These are phyloP conservation scores for Neonectria magnoliae DNA, from an alignment of 2,329 filamentous ascomycete species.

Conservation along the genomic window DNA sequence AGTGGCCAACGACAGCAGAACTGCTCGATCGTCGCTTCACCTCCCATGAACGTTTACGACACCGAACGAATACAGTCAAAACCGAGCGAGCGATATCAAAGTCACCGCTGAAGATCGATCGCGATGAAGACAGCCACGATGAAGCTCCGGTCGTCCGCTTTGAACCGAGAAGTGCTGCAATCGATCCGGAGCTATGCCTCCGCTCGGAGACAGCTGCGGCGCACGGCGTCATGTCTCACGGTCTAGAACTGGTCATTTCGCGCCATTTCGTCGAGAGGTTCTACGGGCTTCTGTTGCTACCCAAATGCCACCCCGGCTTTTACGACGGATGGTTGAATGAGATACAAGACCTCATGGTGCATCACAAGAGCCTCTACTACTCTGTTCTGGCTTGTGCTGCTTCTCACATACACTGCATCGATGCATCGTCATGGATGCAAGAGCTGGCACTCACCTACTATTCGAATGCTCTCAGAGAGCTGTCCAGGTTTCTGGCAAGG, in stretches of 20 bases:
- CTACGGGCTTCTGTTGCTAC: constrained; percentile 38
- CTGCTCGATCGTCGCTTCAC: constrained; percentile 30
- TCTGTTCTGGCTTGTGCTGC: constrained; percentile 43
- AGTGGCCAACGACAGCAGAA: constrained; percentile 28
- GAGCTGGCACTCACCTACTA: constrained; percentile 38
- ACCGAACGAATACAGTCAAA: not conserved
- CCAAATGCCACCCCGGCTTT: constrained; percentile 44
- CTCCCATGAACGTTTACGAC: constrained; percentile 18
- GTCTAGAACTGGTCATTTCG: constrained; percentile 28
- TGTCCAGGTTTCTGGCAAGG: constrained; percentile 28
- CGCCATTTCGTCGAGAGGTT: constrained; percentile 37
- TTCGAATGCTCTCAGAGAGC: constrained; percentile 30
- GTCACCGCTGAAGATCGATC: not conserved
- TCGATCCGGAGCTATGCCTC: not conserved
- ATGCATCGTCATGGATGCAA: constrained; percentile 29
- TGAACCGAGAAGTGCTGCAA: not conserved
- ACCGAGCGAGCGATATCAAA: not conserved
- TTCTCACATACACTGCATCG: constrained; percentile 37
- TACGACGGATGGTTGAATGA: constrained; percentile 43
- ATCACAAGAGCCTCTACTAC: constrained; percentile 42
- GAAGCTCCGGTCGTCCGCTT: not conserved
- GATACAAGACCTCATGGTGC: constrained; percentile 42
- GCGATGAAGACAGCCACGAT: not conserved
- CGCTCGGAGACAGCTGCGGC: constrained; percentile 14
- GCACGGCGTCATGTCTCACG: constrained; percentile 20